Percentiles rank a stretch among this genome's conserved stretches.
These are phyloP conservation scores for Phytophthora tentaculata DNA, from an alignment of 352 stramenopile genomes.

Conservation along the genomic window DNA sequence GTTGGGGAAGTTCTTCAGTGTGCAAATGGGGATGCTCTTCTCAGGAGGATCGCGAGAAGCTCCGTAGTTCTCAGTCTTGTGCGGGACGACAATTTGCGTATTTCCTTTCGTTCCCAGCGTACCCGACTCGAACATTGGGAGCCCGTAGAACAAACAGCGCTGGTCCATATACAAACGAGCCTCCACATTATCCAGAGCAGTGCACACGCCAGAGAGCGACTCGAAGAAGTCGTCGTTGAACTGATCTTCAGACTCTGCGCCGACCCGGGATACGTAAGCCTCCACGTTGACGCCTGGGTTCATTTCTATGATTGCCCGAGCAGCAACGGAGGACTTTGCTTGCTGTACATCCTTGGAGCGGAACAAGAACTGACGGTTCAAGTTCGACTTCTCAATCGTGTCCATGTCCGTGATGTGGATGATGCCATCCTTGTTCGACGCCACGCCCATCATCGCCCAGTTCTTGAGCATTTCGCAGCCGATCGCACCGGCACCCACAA, in stretches of 20 bases:
- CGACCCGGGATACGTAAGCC: constrained; percentile 87
- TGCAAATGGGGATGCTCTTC: constrained; percentile 99
- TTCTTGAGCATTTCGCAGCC: constrained; percentile 99
- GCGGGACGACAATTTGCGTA: constrained; percentile 92
- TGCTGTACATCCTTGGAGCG: constrained; percentile 96
- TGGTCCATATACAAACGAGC: constrained; percentile 98
- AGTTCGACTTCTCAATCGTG: constrained; percentile 99
- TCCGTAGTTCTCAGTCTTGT: constrained; percentile 97
- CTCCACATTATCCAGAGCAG: constrained; percentile 98
- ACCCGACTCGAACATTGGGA: constrained; percentile 99
- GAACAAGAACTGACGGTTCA: constrained; percentile 99
- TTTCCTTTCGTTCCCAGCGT: constrained; percentile 99
- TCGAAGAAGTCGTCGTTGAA: constrained; percentile 99
- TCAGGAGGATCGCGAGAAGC: constrained; percentile 98
- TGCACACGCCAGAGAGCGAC: constrained; percentile 95
- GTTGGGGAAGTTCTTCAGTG: constrained; percentile 99
- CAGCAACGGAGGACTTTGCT: constrained; percentile 96
- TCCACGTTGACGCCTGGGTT: constrained; percentile 95
- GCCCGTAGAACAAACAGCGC: constrained; percentile 96
- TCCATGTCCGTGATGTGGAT: constrained; percentile 99
- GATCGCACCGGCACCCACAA: constrained; percentile 99
- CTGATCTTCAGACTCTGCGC: constrained; percentile 95
- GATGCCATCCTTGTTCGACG: constrained; percentile 77
- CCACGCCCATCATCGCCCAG: constrained; percentile 99
- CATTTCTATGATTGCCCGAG: constrained; percentile 93